Percentiles rank a stretch among this genome's conserved stretches.
Evolutionary conservation across 352 stramenopile species (phyloP).

Genomic region (Globisporangium spinosum): DNA sequence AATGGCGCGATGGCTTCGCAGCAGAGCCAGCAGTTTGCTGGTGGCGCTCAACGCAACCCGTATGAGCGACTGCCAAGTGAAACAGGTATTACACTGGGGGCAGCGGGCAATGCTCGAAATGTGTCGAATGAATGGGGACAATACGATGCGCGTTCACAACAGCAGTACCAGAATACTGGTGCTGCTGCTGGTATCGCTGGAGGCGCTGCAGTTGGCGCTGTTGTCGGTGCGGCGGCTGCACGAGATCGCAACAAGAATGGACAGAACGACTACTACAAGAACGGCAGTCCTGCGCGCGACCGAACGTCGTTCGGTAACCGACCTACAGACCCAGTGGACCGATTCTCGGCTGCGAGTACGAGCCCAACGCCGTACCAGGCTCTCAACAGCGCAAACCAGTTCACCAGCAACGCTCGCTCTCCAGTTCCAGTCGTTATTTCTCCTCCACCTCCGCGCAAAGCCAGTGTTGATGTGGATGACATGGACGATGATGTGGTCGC

Average conservation of each 20-base stretch:
- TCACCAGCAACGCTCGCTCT: slow-evolving; percentile 8
- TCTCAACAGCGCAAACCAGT: slow-evolving; percentile 2
- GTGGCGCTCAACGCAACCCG: slow-evolving; percentile 10
- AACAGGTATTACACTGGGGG: background rate
- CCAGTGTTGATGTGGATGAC: slow-evolving; percentile 34
- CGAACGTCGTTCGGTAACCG: background rate
- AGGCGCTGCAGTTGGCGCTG: background rate
- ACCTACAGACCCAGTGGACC: background rate
- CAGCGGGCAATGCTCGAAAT: background rate
- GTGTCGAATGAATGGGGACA: slow-evolving; percentile 6
- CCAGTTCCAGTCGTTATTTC: background rate
- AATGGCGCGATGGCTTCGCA: background rate
- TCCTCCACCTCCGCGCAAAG: slow-evolving; percentile 18
- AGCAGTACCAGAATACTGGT: slow-evolving; percentile 14
- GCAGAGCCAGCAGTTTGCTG: slow-evolving; percentile 11
- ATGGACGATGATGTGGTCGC: slow-evolving; percentile 32
- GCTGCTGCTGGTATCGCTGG: slow-evolving; percentile 11
- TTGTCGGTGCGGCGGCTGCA: slow-evolving; percentile 6
- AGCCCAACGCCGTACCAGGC: slow-evolving; percentile 10
- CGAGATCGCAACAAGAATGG: slow-evolving; percentile 10
- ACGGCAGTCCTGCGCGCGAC: slow-evolving; percentile 2
- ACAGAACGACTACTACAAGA: slow-evolving; percentile 12
- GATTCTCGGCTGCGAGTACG: slow-evolving; percentile 8
- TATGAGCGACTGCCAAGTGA: slow-evolving; percentile 4
- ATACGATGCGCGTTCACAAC: slow-evolving; percentile 11